phyloP scores from a whole-genome alignment of 352 stramenopile genomes.

The Globisporangium apiculatum region DNA sequence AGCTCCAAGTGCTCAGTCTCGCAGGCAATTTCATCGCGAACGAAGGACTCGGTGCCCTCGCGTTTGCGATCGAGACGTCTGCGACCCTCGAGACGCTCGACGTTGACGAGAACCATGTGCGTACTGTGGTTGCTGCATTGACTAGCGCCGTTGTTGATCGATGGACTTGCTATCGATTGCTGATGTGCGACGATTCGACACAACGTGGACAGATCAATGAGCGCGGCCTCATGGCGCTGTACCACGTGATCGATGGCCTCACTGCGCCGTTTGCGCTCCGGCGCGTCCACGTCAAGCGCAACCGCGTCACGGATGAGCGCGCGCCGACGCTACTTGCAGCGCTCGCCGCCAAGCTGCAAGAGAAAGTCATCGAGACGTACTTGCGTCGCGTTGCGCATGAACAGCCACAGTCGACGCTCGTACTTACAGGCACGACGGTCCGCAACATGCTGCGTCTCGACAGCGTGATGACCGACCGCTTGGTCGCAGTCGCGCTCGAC shows the following conservation, averaged over 20 bases:
- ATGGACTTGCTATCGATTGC: too few relatives aligned
- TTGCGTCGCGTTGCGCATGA: conserved; percentile 3
- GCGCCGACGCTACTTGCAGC: conserved; percentile 5
- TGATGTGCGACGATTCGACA: neutral
- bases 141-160: too few relatives aligned
- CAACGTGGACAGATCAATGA: conserved; percentile 23
- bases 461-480: conserved; percentile 23
- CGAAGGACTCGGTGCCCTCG: conserved; percentile 28
- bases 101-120: conserved; percentile 43
- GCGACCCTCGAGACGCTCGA: conserved; percentile 31
- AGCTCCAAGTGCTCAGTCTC: conserved; percentile 27
- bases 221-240: conserved; percentile 24
- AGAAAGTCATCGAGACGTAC: conserved; percentile 37
- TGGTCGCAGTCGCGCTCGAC: conserved; percentile 21
- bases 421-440: conserved; percentile 20
- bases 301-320: conserved; percentile 4
- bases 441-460: conserved; percentile 19
- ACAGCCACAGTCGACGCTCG: conserved; percentile 4
- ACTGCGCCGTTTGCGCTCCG: conserved; percentile 24
- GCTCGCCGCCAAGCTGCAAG: conserved; percentile 30
- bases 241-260: conserved; percentile 28
- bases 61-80: conserved; percentile 36
- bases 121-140: neutral
- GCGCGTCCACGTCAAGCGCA: conserved; percentile 29
- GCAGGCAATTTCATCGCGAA: conserved; percentile 38